phyloP scores from a whole-genome alignment of 768 basidiomycete genomes.

The Phylloporus sp. region DNA sequence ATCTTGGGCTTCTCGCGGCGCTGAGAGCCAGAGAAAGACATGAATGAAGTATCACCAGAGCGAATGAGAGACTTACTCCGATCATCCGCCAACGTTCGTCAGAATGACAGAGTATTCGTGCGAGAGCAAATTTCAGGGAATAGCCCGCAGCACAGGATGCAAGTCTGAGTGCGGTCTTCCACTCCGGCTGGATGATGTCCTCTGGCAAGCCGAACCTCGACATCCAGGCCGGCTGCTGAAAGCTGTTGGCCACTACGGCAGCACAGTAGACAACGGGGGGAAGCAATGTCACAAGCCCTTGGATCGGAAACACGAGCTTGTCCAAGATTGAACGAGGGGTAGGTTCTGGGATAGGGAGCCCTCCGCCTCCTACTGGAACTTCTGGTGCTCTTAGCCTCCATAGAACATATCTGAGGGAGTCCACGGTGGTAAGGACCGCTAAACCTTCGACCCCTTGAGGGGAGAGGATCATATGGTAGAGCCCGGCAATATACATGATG shows the following conservation, averaged over 20 bases:
- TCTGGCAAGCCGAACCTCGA: slow-evolving; percentile 23
- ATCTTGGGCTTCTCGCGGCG: slow-evolving; percentile 28
- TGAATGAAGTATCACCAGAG: neutral
- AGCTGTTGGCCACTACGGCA: slow-evolving; percentile 24
- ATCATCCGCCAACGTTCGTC: slow-evolving; percentile 31
- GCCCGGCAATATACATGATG: slow-evolving; percentile 28
- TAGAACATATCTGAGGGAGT: slow-evolving; percentile 19
- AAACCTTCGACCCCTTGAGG: slow-evolving; percentile 22
- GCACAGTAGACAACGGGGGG: slow-evolving; percentile 28
- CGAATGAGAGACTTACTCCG: slow-evolving; percentile 20
- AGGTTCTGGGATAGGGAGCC: slow-evolving; percentile 13
- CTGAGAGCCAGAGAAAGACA: slow-evolving; percentile 12
- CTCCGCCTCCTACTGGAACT: slow-evolving; percentile 7
- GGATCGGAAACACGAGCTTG: slow-evolving; percentile 27
- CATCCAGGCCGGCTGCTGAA: slow-evolving; percentile 37
- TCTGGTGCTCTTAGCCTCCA: slow-evolving; percentile 3
- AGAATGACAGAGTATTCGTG: slow-evolving; percentile 14
- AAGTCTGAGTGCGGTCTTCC: slow-evolving; percentile 23
- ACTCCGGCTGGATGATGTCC: slow-evolving; percentile 17
- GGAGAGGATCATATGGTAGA: slow-evolving; percentile 7
- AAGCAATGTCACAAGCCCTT: slow-evolving; percentile 18
- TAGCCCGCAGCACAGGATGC: slow-evolving; percentile 25
- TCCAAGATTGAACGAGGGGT: slow-evolving; percentile 17
- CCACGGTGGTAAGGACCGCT: slow-evolving; percentile 22
- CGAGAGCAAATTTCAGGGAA: slow-evolving; percentile 12